Evolutionary conservation across 2,329 filamentous ascomycete genomes (phyloP), one percentile per base, ranked within the genome.

Genomic region (Pestalotiopsis sp.): DNA sequence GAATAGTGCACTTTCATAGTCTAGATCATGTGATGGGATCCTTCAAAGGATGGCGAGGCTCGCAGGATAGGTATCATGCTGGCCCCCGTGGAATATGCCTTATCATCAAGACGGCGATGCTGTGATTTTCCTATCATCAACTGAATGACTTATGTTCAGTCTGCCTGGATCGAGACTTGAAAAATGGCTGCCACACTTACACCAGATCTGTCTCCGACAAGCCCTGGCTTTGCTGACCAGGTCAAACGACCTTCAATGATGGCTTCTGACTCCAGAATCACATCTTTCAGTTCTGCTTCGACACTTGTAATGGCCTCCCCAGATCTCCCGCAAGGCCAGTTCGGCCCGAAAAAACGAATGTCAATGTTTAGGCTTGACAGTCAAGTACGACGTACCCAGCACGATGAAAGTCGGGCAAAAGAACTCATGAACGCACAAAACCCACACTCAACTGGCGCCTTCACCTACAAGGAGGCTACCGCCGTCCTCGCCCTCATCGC

Each of bases 391-490:
- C 45, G 45, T 9, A 45, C 14, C 38, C 4, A 63, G 45, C 12
- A 63, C 25, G 61, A 63, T n/a, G 20, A 45, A 39, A 14, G 20
- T 41, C 45, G 61, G n/a, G 61, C 61, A 4, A 23, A 4, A 45
- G 4, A 63, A 63, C n/a, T 63, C 61, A 45, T 63, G 61, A 25
- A 14, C 9, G n/a, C 45, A 52, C 45, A 52, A 52, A 23, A n/a
- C 23, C 52, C 52, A 4, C 57, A 59, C 6, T 27, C 57, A 2
- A 59, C 31, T 27, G 3, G 25, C 12, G 57, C 23, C 23, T 27
- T 27, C 2, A 27, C 57, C 0, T 49, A 65, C 63, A 65, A 65
- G 25, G 63, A 65, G 23, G 63, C 63, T 17, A 65, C 63, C 49
- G 63, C 41, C 5, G 41, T 56, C 12, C 63, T 65, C 25, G n/a